A percentile compares a stretch with the other conserved stretches of the same genome.
phyloP scores from a whole-genome alignment of 1,284 basidiomycete species.

The Coriolopsis trogii region DNA sequence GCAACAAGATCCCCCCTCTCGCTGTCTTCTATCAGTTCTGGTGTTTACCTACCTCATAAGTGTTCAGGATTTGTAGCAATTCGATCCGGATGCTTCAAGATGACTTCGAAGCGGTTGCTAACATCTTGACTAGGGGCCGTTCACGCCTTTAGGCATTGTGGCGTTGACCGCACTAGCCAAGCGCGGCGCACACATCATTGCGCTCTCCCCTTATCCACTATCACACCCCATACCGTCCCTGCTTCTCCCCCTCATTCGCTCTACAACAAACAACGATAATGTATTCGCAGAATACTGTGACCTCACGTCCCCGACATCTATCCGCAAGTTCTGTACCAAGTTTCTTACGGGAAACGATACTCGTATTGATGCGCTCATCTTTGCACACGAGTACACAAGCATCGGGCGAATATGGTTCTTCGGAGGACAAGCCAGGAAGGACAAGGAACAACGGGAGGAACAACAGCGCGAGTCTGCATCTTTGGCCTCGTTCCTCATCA shows the following conservation, averaged over 20 bases:
- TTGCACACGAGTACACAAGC: conserved; percentile 72
- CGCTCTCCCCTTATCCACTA: conserved; percentile 61
- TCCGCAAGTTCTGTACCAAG: conserved; percentile 65
- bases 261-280: conserved; percentile 68
- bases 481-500: conserved; percentile 76
- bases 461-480: conserved; percentile 48
- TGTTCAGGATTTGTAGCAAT: not conserved
- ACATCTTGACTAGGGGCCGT: conserved; percentile 78
- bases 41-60: no score
- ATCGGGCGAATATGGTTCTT: conserved; percentile 51
- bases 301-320: conserved; percentile 59
- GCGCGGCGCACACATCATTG: conserved; percentile 76
- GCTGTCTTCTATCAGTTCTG: no score
- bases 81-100: not conserved
- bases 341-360: conserved; percentile 68
- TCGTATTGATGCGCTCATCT: conserved; percentile 70
- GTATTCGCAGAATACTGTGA: conserved; percentile 79
- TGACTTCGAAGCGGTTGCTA: not conserved
- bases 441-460: conserved; percentile 35
- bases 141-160: conserved; percentile 71
- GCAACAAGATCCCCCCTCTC: no score
- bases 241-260: conserved; percentile 64
- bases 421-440: conserved; percentile 24
- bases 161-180: conserved; percentile 64
- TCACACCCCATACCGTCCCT: conserved; percentile 57